Evolutionary conservation across 2,329 filamentous ascomycete genomes (phyloP).

Genomic region (Aureobasidium vineae): DNA sequence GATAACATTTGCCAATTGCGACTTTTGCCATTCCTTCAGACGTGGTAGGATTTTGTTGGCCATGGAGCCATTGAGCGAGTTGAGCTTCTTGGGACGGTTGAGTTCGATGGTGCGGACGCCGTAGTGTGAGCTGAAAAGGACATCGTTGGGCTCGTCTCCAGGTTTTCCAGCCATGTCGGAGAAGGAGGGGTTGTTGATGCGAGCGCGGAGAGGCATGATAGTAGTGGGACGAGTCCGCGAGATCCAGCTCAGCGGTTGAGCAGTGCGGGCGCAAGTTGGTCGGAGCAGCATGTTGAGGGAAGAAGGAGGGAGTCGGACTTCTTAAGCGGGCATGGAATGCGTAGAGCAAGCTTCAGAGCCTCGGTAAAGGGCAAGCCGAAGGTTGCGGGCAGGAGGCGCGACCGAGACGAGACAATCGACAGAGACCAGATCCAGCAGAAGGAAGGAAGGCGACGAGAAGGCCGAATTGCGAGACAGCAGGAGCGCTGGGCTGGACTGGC

Average conservation of each 20-base stretch:
- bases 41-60: conserved; percentile 88
- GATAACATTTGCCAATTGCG: conserved; percentile 87
- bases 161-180: conserved; percentile 42
- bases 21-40: conserved; percentile 87
- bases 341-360: conserved; percentile 26
- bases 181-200: conserved; percentile 33
- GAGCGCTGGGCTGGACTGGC: background rate
- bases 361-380: conserved; percentile 24
- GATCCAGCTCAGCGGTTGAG: conserved; percentile 40
- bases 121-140: conserved; percentile 85
- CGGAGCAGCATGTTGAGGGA: conserved; percentile 47
- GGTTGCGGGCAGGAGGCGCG: conserved; percentile 9
- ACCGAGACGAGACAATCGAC: background rate
- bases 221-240: conserved; percentile 25
- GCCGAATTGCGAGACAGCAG: background rate
- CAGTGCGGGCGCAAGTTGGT: conserved; percentile 42
- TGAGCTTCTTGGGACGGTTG: conserved; percentile 88
- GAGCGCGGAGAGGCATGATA: conserved; percentile 78
- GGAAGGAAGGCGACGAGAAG: background rate
- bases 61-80: conserved; percentile 93
- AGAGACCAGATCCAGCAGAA: background rate
- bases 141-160: conserved; percentile 80
- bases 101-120: conserved; percentile 90
- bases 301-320: background rate
- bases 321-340: conserved; percentile 23